phyloP scores from a whole-genome alignment of 2,329 filamentous ascomycete species.

The Fusarium verrucosum region DNA sequence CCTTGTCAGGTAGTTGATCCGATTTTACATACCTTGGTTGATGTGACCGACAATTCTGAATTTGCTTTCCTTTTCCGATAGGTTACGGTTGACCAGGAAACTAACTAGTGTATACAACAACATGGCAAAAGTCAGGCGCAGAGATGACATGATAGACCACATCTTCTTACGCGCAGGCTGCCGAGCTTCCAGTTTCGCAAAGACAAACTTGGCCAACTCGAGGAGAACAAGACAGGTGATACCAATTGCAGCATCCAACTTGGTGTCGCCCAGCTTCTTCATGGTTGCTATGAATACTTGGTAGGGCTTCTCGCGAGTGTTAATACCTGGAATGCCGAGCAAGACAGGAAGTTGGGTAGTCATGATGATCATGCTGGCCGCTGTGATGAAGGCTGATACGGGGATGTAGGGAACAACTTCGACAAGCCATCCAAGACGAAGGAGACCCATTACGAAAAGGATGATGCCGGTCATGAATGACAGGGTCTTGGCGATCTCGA shows the following conservation, averaged over 20 bases:
- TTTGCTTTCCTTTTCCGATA: conserved; percentile 55
- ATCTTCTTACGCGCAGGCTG: conserved; percentile 68
- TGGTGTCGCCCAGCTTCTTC: conserved; percentile 54
- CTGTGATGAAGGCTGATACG: conserved; percentile 62
- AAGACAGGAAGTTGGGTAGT: conserved; percentile 57
- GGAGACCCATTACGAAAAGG: conserved; percentile 56
- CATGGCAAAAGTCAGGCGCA: conserved; percentile 79
- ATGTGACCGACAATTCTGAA: conserved; percentile 74
- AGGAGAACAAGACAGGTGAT: conserved; percentile 72
- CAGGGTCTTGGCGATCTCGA: conserved; percentile 56
- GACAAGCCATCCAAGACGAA: conserved; percentile 60
- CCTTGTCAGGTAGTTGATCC: rapidly evolving
- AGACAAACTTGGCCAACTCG: conserved; percentile 64
- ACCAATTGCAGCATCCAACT: conserved; percentile 76
- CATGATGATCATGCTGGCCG: conserved; percentile 61
- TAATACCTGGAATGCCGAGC: conserved; percentile 56
- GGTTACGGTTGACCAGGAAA: conserved; percentile 70
- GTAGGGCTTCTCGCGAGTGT: conserved; percentile 57
- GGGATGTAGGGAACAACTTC: conserved; percentile 62
- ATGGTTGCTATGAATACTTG: conserved; percentile 55
- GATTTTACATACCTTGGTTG: conserved; percentile 61
- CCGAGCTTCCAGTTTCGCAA: conserved; percentile 67
- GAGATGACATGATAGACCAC: conserved; percentile 78
- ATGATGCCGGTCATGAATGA: conserved; percentile 57
- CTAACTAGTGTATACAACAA: conserved; percentile 79